These are phyloP conservation scores for Polyporus tsugae DNA, from an alignment of 1,284 basidiomycete species.

Conservation along the genomic window DNA sequence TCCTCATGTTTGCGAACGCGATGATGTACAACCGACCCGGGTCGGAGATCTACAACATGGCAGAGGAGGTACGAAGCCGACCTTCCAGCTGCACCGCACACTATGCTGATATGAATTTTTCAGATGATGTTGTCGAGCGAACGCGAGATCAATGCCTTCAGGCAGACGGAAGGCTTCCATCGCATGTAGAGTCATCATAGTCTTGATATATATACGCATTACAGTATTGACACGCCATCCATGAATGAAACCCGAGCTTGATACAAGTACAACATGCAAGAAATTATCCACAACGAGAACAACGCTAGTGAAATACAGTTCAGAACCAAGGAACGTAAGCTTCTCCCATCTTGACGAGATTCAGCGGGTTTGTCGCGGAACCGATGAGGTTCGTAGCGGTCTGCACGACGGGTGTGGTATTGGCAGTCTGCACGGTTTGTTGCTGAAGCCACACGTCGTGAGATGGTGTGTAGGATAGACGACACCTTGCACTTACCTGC, in stretches of 20 bases:
- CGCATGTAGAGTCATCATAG: conserved; percentile 32
- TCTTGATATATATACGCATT: conserved; percentile 18
- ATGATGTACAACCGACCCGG: conserved; percentile 93
- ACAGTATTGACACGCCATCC: conserved; percentile 20
- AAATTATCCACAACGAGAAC: background rate
- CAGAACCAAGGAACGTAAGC: conserved; percentile 88
- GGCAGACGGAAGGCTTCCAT: conserved; percentile 76
- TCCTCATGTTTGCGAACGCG: conserved; percentile 94
- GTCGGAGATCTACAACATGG: conserved; percentile 86
- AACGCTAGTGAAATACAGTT: conserved; percentile 19
- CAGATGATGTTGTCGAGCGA: conserved; percentile 91
- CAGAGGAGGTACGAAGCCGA: conserved; percentile 74
- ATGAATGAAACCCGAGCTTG: conserved; percentile 7
- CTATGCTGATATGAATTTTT: background rate
- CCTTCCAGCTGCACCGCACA: background rate
- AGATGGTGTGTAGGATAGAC: too few relatives aligned
- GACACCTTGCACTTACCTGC: conserved; percentile 54
- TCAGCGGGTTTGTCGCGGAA: conserved; percentile 76
- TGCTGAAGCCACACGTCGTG: background rate
- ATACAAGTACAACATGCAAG: conserved; percentile 21
- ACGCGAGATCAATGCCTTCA: conserved; percentile 76
- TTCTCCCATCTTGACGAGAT: conserved; percentile 84
- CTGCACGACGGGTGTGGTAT: conserved; percentile 72
- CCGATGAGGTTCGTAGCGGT: conserved; percentile 89
- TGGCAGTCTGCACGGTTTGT: conserved; percentile 46